Base-by-base conservation (phyloP, 2,329 filamentous ascomycete genomes). In the Aspergillus persii region DNA sequence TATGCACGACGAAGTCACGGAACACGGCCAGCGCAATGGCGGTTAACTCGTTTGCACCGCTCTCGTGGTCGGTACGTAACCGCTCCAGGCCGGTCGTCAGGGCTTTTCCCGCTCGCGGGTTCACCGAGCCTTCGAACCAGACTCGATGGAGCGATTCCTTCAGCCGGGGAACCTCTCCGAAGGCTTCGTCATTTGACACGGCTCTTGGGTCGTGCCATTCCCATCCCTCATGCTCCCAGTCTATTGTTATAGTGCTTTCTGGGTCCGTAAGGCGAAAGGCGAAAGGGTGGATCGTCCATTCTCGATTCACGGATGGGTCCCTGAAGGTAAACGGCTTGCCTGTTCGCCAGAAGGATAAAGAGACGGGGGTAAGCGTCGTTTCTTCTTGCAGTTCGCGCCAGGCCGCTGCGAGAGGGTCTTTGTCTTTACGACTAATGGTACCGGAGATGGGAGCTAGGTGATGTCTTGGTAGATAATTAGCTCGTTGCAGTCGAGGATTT, bases 251-350 rank as follows among this genome's bases (percentile, higher is more conserved):
- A 5, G 75, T 76, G 9, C 77, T 68, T 57, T 82, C 62, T 0
- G 64, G 54, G 5, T 70, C 62, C 7, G 76, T 64, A 29, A 88
- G 62, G 4, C 58, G 63, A 52, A 75, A 89, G 0, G 80, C 82
- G 63, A 89, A 89, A 0, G 87, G 85, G 60, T 87, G 79, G 51
- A 89, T 80, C 5, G 79, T 85, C 86, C 87, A 89, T 67, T 83
- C 77, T 27, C 84, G 81, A 23, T 80, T 77, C 12, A 87, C 72
- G 0, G 75, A 75, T 3, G 77, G 67, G 63, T 89, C 86, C 4
- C 68, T 65, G 61, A 89, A 87, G 1, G 77, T 76, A 64, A 84
- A 89, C 3, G 82, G 80, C 59, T 86, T 86, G 1, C 86, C 87
- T 27, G 80, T 77, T 18, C 84, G 81, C 65, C 85, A 79, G 26